Evolutionary conservation across 306 rosid species (phyloP).

Genomic region (Myrica gale): DNA sequence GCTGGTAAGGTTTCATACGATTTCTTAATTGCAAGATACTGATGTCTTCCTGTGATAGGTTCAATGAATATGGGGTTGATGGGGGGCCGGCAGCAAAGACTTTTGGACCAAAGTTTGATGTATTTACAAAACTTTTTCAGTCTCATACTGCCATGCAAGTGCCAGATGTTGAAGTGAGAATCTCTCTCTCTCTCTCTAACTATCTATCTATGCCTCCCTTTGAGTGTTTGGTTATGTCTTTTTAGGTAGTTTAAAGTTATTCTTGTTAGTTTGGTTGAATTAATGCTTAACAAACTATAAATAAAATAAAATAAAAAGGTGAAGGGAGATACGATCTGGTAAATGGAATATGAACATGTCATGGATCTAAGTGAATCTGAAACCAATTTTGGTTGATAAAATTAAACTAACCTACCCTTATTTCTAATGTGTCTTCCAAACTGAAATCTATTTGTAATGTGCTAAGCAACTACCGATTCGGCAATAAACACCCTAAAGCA

Average conservation of each 20-base stretch:
- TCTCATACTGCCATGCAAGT: slow-evolving; percentile 43
- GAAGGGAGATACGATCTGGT: background rate
- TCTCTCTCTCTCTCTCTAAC: background rate
- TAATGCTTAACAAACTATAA: slow-evolving; percentile 2
- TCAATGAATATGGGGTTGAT: slow-evolving; percentile 48
- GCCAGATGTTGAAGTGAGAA: slow-evolving; percentile 53
- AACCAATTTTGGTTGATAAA: background rate
- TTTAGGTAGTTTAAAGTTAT: background rate
- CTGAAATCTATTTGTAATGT: too few species aligned
- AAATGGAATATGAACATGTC: background rate
- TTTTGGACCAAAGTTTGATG: slow-evolving; percentile 51
- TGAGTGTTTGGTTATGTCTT: background rate
- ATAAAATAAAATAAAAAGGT: slow-evolving; percentile 6
- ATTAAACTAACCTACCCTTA: too few species aligned
- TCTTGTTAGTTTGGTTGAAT: background rate
- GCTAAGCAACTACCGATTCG: too few species aligned
- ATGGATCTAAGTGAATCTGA: background rate
- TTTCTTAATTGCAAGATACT: slow-evolving; percentile 2
- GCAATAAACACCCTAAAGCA: too few species aligned
- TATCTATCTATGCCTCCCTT: background rate
- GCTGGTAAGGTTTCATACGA: background rate
- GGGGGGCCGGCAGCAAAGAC: slow-evolving; percentile 53
- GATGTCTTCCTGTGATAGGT: slow-evolving; percentile 28
- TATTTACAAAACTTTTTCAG: slow-evolving; percentile 34
- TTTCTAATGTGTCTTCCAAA: too few species aligned